Base-by-base conservation (phyloP, 2,329 filamentous ascomycete genomes). In the Hypoxylon sp. region DNA sequence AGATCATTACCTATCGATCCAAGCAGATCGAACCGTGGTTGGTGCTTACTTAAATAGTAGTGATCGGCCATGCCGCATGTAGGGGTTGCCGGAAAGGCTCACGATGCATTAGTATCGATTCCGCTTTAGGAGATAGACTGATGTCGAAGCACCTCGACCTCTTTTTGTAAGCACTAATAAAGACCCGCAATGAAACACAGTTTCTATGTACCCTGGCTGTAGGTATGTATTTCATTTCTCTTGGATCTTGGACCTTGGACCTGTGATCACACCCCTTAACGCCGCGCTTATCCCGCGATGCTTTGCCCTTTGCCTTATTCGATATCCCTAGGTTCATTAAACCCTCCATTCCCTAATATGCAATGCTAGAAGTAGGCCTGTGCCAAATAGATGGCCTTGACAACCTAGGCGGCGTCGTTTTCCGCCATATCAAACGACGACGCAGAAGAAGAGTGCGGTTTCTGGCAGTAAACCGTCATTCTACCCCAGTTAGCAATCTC, bases 381-480 rank as follows among this genome's bases (percentile, higher is more conserved):
- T 7, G 27, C 33, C 33, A 14, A 25, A 66, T 8, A 14, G 58
- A 69, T 17, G 48, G 40, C 20, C 61, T 62, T 10, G 42, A 49
- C 33, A 54, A 55, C 14, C 33, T 54, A 17, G 57, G 42, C 8
- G 63, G 44, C 6, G 60, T 37, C 8, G 60, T 44, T 22, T 22
- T 14, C 50, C 10, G 59, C 37, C 25, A 64, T 64, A 17, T 64
- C 60, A 8, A 66, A 51, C 11, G 63, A 71, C 14, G 51, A 46
- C 14, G 69, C 42, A 4, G 56, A 31, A 13, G 74, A 72, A 3
- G 75, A 73, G 11, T 59, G 73, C 14, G 76, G 76, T 55, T 77
- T 77, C 20, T 70, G 75, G 35, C 74, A 75, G 51, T 76, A 77
- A 3, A 77, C 69, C 6, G 76, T 77, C 68, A 77, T 70, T 54